Evolutionary conservation across 495 filamentous ascomycete species (phyloP).

Genomic region (Penicillium psychrofluorescens): DNA sequence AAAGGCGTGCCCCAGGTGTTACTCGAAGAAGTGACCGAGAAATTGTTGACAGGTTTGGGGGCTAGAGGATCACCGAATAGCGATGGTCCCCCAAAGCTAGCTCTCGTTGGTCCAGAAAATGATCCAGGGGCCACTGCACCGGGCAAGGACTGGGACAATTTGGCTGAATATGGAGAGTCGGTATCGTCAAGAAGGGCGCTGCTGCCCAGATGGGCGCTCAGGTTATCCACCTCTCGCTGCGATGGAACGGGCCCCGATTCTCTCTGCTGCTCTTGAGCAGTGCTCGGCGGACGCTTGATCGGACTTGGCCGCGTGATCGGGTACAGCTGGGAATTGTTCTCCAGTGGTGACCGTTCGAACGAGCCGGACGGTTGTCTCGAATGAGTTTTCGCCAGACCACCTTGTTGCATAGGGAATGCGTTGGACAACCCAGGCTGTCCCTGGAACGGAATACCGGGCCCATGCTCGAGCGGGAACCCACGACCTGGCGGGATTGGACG

Average conservation of each 20-base stretch:
- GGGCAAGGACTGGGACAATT: slow-evolving; percentile 34
- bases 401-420: slow-evolving; percentile 24
- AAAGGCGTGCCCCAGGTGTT: slow-evolving; percentile 38
- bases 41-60: slow-evolving; percentile 7
- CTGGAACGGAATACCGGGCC: slow-evolving; percentile 27
- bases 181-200: slow-evolving; percentile 84
- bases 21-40: slow-evolving; percentile 23
- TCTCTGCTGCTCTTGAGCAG: slow-evolving; percentile 46
- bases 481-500: slow-evolving; percentile 55
- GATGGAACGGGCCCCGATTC: slow-evolving; percentile 29
- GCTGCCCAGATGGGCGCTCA: slow-evolving; percentile 83
- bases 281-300: slow-evolving; percentile 81
- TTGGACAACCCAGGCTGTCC: slow-evolving; percentile 26
- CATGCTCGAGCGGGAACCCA: slow-evolving; percentile 53
- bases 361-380: slow-evolving; percentile 55
- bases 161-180: slow-evolving; percentile 44
- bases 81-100: slow-evolving; percentile 40
- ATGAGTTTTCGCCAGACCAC: slow-evolving; percentile 41
- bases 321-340: slow-evolving; percentile 41
- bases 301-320: slow-evolving; percentile 75
- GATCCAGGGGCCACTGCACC: slow-evolving; percentile 24
- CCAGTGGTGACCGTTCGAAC: slow-evolving; percentile 44
- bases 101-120: slow-evolving; percentile 30
- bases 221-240: slow-evolving; percentile 56
- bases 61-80: slow-evolving; percentile 45